Evolutionary conservation across 768 basidiomycete species (phyloP).

Genomic region (Termitomyces sp.): DNA sequence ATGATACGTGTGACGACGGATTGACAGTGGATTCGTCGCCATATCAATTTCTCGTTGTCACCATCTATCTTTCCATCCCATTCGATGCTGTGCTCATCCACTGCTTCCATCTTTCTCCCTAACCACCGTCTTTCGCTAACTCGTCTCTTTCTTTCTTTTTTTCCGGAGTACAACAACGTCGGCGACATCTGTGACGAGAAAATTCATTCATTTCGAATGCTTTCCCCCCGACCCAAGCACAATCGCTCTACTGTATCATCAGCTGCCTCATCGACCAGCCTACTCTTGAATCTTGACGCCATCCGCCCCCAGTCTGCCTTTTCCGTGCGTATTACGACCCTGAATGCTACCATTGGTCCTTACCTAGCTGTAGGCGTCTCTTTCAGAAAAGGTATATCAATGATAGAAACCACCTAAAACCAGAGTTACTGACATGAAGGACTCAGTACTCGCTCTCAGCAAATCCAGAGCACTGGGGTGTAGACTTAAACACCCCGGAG

Average conservation of each 20-base stretch:
- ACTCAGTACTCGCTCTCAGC: slow-evolving; percentile 34
- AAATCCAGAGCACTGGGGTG: slow-evolving; percentile 46
- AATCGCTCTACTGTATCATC: slow-evolving; percentile 17
- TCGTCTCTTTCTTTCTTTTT: slow-evolving; percentile 4
- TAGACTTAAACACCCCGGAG: slow-evolving; percentile 40
- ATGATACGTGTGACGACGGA: not conserved
- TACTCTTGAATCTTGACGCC: slow-evolving; percentile 9
- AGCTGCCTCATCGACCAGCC: slow-evolving; percentile 15
- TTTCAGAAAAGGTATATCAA: slow-evolving; percentile 24
- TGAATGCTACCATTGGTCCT: not conserved
- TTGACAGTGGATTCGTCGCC: not conserved
- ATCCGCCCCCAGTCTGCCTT: slow-evolving; percentile 9
- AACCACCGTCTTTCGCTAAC: not conserved
- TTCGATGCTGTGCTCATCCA: not conserved
- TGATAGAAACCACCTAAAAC: not conserved
- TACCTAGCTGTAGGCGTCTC: slow-evolving; percentile 17
- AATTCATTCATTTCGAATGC: slow-evolving; percentile 10
- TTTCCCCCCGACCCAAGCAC: not conserved
- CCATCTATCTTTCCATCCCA: not conserved
- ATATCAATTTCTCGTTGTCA: not conserved
- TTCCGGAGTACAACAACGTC: not conserved
- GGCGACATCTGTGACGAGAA: slow-evolving; percentile 3
- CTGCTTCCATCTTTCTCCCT: not conserved
- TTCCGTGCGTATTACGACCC: slow-evolving; percentile 10
- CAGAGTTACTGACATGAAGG: not conserved